Evolutionary conservation across 257 asterid genomes (phyloP), one percentile per base, ranked within the genome.

Genomic region (Rubia yunnanensis): DNA sequence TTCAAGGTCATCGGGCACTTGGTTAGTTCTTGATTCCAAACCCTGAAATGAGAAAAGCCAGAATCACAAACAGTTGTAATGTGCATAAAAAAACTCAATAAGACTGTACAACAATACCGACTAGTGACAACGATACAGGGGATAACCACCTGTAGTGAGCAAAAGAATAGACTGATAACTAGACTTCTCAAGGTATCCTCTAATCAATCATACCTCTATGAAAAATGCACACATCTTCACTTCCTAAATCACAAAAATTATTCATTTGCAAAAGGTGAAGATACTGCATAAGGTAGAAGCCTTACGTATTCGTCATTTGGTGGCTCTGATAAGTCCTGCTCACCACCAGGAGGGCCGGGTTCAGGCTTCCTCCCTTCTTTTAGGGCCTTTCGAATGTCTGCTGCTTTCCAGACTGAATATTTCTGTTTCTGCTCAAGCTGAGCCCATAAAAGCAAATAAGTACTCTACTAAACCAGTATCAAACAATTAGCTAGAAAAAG

Each of bases 361-460:
- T 79, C 71, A 65, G 99, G 99, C 74, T 77, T 84, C 82, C 85
- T 85, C 77, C 99, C 99, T 86, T 94, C 99, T 75, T 94, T 90
- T 80, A 90, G 31, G 65, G 99, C 95, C 79, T 90, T 94, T 73
- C 99, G 83, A 72, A 94, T 94, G 72, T 94, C 99, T 71, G 92
- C 99, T 64, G 99, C 99, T 82, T 94, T 94, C 99, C 99, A 94
- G 39, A 71, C 95, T 10, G 97, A 94, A 78, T 94, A 94, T 79
- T 90, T 90, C 82, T 90, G 99, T 75, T 90, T 94, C 92, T 94
- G 95, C 68, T 90, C 99, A 26, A 94, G 76, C 99, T 94, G 64
- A 18, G 92, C 72, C 27, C 24, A 63, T 60, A 34, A 64, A 39
- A 24, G 39, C 32, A 23, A 35, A 49, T 10, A 71, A 31, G 28